Base-by-base conservation (phyloP, 2,329 filamentous ascomycete genomes). In the Fusarium sacchari region DNA sequence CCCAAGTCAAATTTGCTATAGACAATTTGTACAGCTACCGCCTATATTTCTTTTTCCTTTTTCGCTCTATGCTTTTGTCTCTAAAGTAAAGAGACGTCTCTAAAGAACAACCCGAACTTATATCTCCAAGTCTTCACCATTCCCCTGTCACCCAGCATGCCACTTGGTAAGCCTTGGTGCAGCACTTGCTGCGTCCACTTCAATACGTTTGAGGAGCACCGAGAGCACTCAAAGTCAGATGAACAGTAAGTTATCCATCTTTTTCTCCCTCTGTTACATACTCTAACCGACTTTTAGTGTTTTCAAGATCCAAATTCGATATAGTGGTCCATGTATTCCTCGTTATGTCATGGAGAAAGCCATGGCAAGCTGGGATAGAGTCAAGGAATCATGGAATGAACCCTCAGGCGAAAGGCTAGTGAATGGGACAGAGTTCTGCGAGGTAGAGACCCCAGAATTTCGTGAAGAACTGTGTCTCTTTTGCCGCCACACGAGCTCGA, bases 201-300 rank as follows among this genome's bases (percentile, higher is more conserved):
- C 20, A 40, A 42, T 5, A 47, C n/a, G 4, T 13, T 40, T 17
- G n/a, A 63, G 24, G 43, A 58, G 26, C 43, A 63, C 12, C 34
- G 34, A 28, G 22, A 63, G 9, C 57, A 69, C 26, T 44, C 57
- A 7, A 68, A 68, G 17, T 58, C 50, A 42, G 56, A 62, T 12
- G 4, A 18, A 4, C 56, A 69, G 56, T 53, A 53, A 62, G 44
- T 57, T 20, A 4, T 8, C 4, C 11, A 22, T 34, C 1, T 6
- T 1, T 26, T 12, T 5, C 18, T 8, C 24, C 4, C 10, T 14
- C 10, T 4, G 3, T 10, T 2, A 26, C 4, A 34, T 34, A 6
- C 3, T 6, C 40, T 60, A 28, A 66, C 28, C 10, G 8, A 4
- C 0, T 3, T 24, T 20, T 3, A 62, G 63, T 34, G 11, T 62